Evolutionary conservation across 805 yeast genomes (phyloP).

Genomic region (Ogataea methylovora): DNA sequence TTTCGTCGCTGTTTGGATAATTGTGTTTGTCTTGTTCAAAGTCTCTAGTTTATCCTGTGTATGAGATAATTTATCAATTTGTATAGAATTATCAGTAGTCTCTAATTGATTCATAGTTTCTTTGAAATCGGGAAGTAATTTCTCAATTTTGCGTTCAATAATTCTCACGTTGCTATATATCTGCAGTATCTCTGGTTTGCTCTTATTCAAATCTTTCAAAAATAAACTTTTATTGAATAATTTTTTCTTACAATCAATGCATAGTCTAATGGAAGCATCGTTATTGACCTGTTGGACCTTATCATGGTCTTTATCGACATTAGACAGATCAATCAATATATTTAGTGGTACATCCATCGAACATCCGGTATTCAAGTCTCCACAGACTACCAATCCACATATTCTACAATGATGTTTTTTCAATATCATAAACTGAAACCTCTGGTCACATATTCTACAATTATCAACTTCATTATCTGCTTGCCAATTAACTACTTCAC

Average conservation of each 20-base stretch:
- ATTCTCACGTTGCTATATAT: slow-evolving; percentile 25
- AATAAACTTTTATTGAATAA: slow-evolving; percentile 52
- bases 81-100: not conserved
- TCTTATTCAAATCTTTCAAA: slow-evolving; percentile 28
- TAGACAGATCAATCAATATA: slow-evolving; percentile 30
- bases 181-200: slow-evolving; percentile 26
- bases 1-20: slow-evolving; percentile 28
- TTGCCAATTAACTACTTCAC: slow-evolving; percentile 58
- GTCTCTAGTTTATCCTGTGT: not conserved
- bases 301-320: slow-evolving; percentile 9
- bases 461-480: slow-evolving; percentile 35
- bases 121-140: slow-evolving; percentile 11
- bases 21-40: slow-evolving; percentile 7
- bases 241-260: slow-evolving; percentile 59
- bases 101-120: slow-evolving; percentile 3
- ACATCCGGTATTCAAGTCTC: slow-evolving; percentile 52
- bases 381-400: slow-evolving; percentile 83
- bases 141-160: slow-evolving; percentile 13
- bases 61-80: not conserved
- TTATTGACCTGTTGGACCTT: slow-evolving; percentile 6
- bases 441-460: slow-evolving; percentile 58
- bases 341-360: slow-evolving; percentile 62
- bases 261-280: slow-evolving; percentile 43
- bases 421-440: slow-evolving; percentile 43
- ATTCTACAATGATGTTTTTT: slow-evolving; percentile 89